phyloP scores from a whole-genome alignment of 495 filamentous ascomycete species.

The Penicillium parvum region DNA sequence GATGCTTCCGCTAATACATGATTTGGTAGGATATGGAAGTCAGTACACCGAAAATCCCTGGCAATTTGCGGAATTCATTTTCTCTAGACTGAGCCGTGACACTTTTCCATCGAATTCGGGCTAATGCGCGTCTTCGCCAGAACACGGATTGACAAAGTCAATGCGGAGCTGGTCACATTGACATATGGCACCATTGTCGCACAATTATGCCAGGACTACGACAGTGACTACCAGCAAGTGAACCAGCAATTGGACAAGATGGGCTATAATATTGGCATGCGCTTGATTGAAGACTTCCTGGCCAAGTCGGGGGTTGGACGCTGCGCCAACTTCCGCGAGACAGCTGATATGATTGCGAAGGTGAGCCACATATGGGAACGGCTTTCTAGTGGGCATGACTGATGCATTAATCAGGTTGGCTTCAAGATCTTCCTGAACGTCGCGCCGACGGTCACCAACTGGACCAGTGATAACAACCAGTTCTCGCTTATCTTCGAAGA shows the following conservation, averaged over 20 bases:
- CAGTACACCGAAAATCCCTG: slow-evolving; percentile 42
- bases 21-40: slow-evolving; percentile 88
- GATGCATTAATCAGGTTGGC: slow-evolving; percentile 61
- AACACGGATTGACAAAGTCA: slow-evolving; percentile 66
- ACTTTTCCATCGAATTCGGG: not conserved
- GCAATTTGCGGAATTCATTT: not conserved
- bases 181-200: slow-evolving; percentile 98
- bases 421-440: slow-evolving; percentile 99
- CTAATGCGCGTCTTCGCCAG: slow-evolving; percentile 27
- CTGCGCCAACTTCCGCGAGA: slow-evolving; percentile 90
- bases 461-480: slow-evolving; percentile 91
- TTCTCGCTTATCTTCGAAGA: slow-evolving; percentile 96
- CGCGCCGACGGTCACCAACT: slow-evolving; percentile 91
- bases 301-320: slow-evolving; percentile 86
- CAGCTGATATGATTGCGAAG: slow-evolving; percentile 94
- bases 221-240: slow-evolving; percentile 84
- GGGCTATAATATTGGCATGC: slow-evolving; percentile 97
- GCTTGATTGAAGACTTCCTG: slow-evolving; percentile 95
- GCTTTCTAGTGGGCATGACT: no score
- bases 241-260: slow-evolving; percentile 98
- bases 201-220: slow-evolving; percentile 93
- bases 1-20: slow-evolving; percentile 25
- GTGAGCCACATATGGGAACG: no score
- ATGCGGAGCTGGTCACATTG: slow-evolving; percentile 92
- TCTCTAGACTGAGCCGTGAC: not conserved